phyloP scores from a whole-genome alignment of 208 protist species.

The Trypanosomatidae sp. region DNA sequence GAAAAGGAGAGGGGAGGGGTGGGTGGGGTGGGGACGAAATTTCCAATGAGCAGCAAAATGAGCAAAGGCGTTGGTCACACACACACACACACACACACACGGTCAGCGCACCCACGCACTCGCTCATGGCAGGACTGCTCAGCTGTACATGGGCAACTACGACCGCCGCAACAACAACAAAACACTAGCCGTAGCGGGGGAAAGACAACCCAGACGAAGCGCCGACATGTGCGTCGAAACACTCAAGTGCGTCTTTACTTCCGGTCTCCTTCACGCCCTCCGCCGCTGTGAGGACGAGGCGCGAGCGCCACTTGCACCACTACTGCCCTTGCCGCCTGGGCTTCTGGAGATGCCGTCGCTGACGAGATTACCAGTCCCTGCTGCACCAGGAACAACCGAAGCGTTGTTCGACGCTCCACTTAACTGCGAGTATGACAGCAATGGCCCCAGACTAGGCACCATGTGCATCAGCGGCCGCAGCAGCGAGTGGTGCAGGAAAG shows the following conservation, averaged over 20 bases:
- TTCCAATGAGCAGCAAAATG: too few species aligned
- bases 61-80: not conserved
- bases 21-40: not conserved
- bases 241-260: not conserved
- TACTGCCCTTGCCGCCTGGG: not conserved
- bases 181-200: too few species aligned
- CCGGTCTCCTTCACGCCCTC: not conserved
- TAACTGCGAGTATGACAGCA: constrained; percentile 34
- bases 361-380: not conserved
- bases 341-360: not conserved
- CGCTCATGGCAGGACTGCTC: too few species aligned
- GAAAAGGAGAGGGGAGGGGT: not conserved
- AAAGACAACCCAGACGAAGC: too few species aligned
- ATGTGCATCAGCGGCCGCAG: constrained; percentile 70
- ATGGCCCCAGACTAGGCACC: constrained; percentile 39
- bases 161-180: too few species aligned
- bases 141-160: too few species aligned
- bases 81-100: not conserved
- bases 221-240: too few species aligned
- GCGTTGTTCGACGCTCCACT: not conserved
- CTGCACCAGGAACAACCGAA: not conserved
- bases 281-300: not conserved
- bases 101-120: not conserved
- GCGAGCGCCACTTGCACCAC: not conserved
- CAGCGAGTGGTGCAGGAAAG: constrained; percentile 76